phyloP scores from a whole-genome alignment of 495 filamentous ascomycete genomes.

The Penicillium turbatum region DNA sequence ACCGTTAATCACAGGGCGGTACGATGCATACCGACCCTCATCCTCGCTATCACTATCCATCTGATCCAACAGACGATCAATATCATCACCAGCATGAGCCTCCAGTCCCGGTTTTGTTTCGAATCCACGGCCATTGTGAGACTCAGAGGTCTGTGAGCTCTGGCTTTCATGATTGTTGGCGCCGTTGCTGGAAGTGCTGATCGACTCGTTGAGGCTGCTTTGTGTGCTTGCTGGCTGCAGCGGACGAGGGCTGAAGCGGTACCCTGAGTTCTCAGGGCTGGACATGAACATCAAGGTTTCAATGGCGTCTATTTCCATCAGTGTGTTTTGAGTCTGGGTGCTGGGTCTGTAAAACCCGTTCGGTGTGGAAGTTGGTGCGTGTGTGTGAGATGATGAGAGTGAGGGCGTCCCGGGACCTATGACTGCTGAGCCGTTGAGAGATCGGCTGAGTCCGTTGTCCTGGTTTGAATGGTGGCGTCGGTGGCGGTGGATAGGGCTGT shows the following conservation, averaged over 20 bases:
- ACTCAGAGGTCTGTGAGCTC: slow-evolving; percentile 21
- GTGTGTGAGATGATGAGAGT: slow-evolving; percentile 29
- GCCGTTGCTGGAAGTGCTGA: slow-evolving; percentile 18
- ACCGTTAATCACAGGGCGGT: slow-evolving; percentile 11
- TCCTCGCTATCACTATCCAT: slow-evolving; percentile 48
- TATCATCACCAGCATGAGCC: slow-evolving; percentile 43
- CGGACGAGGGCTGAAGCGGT: slow-evolving; percentile 35
- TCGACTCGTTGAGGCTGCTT: slow-evolving; percentile 32
- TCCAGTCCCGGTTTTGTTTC: slow-evolving; percentile 24
- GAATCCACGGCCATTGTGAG: slow-evolving; percentile 7
- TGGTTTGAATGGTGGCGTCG: slow-evolving; percentile 39
- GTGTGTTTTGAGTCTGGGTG: slow-evolving; percentile 61
- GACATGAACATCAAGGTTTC: slow-evolving; percentile 85
- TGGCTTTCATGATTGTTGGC: slow-evolving; percentile 11
- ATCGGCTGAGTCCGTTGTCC: slow-evolving; percentile 20
- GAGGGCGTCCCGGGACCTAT: slow-evolving; percentile 32
- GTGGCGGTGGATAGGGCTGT: slow-evolving; percentile 29
- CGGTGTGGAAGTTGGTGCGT: slow-evolving; percentile 20
- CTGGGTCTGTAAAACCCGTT: slow-evolving; percentile 34
- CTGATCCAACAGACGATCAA: slow-evolving; percentile 50
- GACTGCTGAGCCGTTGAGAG: slow-evolving; percentile 19
- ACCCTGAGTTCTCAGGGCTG: slow-evolving; percentile 70
- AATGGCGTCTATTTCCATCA: slow-evolving; percentile 80
- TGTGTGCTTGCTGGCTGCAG: slow-evolving; percentile 22
- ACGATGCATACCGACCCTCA: slow-evolving; percentile 23